Base-by-base conservation (phyloP, 2,329 filamentous ascomycete species). In the Sclerotinia trifoliorum region DNA sequence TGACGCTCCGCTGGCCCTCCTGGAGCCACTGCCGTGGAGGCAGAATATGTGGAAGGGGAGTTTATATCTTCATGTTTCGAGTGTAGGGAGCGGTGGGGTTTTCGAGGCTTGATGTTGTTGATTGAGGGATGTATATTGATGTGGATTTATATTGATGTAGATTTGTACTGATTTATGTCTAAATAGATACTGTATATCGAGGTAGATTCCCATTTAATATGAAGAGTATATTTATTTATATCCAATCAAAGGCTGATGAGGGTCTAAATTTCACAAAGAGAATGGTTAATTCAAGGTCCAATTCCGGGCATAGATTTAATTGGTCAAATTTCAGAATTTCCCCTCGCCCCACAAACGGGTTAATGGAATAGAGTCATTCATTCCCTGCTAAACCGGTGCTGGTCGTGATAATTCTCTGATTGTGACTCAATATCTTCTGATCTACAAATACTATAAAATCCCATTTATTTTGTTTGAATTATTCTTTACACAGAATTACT, bases 321-420 rank as follows among this genome's bases (percentile, higher is more conserved):
- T 55, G 51, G 51, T 29, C 15, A 17, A 64, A 26, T 15, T 19
- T 6, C 48, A 55, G 42, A 64, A 64, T 26, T 64, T 29, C 58
- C 58, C 58, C 44, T 61, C 57, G 57, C 44, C 58, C 57, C 58
- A 44, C 63, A 48, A 66, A 58, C 49, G 35, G 35, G 26, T 65
- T 29, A 56, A 35, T 11, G 54, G 35, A 56, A 57, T n/a, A 39
- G 54, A 32, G 54, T 57, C 55, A 57, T 21, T 39, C 32, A 17
- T 32, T 7, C 35, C 35, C 35, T 32, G 32, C 35, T 56, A 5
- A 19, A 32, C 24, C 35, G 35, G 35, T 35, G 7, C 21, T 19
- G 46, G 11, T 35, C 42, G 49, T 35, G 29, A 49, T 61, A 17
- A 17, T 61, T 49, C 29, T 11, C 15, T 42, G 32, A 57, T 35